phyloP scores from a whole-genome alignment of 257 asterid species.

The Solanum corneliomulleri region DNA sequence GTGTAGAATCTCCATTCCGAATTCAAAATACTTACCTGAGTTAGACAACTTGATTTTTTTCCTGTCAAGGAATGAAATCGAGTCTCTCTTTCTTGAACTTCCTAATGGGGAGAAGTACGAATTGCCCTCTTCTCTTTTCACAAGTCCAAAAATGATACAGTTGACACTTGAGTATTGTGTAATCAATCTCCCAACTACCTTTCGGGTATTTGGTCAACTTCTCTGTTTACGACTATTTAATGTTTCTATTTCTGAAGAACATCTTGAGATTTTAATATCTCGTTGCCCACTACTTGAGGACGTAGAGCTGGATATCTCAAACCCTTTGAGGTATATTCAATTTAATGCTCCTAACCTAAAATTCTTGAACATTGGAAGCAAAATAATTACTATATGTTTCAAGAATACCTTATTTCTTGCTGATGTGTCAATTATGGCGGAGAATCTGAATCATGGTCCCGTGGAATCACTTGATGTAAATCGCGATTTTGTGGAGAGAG shows the following conservation, averaged over 20 bases:
- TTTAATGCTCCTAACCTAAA: conserved; percentile 1
- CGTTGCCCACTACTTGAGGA: background rate
- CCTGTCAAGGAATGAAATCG: background rate
- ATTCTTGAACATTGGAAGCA: background rate
- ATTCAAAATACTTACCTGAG: background rate
- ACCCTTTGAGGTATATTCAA: background rate
- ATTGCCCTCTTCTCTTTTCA: background rate
- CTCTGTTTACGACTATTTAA: background rate
- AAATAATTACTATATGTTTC: background rate
- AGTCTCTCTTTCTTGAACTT: background rate
- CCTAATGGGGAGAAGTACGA: background rate
- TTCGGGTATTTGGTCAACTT: background rate
- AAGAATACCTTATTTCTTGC: background rate
- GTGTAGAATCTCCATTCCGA: background rate
- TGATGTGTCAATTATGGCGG: background rate
- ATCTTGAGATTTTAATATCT: background rate
- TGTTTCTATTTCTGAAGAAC: background rate
- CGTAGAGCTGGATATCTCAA: background rate
- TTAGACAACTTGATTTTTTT: background rate
- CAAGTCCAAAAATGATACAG: background rate
- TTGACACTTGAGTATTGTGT: background rate
- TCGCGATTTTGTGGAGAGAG: too few relatives aligned
- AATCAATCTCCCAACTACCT: background rate
- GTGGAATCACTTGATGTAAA: background rate
- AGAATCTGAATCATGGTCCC: background rate